These are phyloP conservation scores for Trichoderma harzianum DNA, from an alignment of 2,329 filamentous ascomycete genomes.

Conservation along the genomic window DNA sequence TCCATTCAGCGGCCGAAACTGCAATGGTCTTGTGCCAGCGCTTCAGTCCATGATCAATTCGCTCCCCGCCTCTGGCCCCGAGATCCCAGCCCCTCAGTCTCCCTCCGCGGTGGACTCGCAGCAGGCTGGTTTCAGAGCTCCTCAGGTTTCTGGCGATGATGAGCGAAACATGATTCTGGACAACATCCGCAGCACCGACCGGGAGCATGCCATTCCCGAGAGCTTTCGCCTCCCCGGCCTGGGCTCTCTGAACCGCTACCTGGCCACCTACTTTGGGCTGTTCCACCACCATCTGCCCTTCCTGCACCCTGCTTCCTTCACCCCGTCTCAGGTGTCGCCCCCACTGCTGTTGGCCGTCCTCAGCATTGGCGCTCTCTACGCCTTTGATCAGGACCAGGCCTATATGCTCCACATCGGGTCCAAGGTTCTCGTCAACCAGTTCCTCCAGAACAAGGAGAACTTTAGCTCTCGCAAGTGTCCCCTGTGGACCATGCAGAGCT, in stretches of 20 bases:
- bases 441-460: conserved; percentile 96
- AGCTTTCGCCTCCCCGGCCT: conserved; percentile 84
- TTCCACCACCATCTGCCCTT: conserved; percentile 98
- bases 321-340: conserved; percentile 73
- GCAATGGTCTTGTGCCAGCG: conserved; percentile 59
- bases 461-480: conserved; percentile 98
- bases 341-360: conserved; percentile 84
- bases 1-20: conserved; percentile 62
- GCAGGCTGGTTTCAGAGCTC: conserved; percentile 65
- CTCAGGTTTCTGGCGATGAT: conserved; percentile 79
- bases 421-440: conserved; percentile 95
- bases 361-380: conserved; percentile 93
- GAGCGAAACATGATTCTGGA: conserved; percentile 82
- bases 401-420: conserved; percentile 97
- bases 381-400: conserved; percentile 94
- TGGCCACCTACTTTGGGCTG: conserved; percentile 93
- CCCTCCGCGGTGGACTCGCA: conserved; percentile 66
- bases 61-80: conserved; percentile 64
- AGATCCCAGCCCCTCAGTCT: conserved; percentile 70
- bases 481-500: conserved; percentile 97
- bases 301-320: conserved; percentile 87
- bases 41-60: conserved; percentile 72
- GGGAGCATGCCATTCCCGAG: conserved; percentile 77
- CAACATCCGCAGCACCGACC: conserved; percentile 78
- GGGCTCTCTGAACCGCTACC: conserved; percentile 80